phyloP scores from a whole-genome alignment of 2,329 filamentous ascomycete species.

The Geosmithia morbida region DNA sequence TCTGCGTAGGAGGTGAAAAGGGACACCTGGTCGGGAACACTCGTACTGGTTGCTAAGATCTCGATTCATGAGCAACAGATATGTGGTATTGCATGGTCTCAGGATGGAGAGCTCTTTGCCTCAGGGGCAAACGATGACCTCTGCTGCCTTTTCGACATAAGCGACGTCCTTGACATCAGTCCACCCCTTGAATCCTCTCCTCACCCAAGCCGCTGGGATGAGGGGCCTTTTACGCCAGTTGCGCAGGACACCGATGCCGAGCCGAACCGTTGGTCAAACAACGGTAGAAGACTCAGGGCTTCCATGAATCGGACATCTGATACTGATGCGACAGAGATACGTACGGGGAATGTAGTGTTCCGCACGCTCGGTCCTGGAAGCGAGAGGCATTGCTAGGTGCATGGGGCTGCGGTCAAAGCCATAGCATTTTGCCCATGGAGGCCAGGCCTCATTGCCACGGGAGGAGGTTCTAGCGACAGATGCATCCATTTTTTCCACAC shows the following conservation, averaged over 20 bases:
- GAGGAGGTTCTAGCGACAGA: constrained; percentile 86
- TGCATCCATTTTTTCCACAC: constrained; percentile 95
- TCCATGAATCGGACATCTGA: background rate
- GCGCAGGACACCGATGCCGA: background rate
- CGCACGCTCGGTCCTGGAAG: constrained; percentile 36
- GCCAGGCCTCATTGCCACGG: constrained; percentile 71
- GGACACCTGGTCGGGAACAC: constrained; percentile 61
- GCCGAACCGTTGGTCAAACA: background rate
- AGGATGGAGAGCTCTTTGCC: constrained; percentile 61
- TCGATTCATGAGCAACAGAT: constrained; percentile 76
- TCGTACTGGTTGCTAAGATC: constrained; percentile 66
- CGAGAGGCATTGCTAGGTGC: constrained; percentile 59
- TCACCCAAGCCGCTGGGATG: background rate
- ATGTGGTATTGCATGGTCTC: constrained; percentile 83
- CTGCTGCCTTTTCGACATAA: constrained; percentile 66
- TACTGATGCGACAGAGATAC: constrained; percentile 10
- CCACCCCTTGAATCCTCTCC: background rate
- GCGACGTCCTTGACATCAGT: constrained; percentile 32
- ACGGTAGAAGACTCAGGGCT: background rate
- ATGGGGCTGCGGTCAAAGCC: constrained; percentile 86
- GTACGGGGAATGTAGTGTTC: constrained; percentile 18
- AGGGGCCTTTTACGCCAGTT: background rate
- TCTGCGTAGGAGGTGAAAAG: constrained; percentile 43
- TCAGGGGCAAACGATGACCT: constrained; percentile 88
- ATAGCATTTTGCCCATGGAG: constrained; percentile 97